Percentiles rank a stretch among this genome's conserved stretches.
phyloP scores from a whole-genome alignment of 2,329 filamentous ascomycete genomes.

The Ascochyta rabiei region DNA sequence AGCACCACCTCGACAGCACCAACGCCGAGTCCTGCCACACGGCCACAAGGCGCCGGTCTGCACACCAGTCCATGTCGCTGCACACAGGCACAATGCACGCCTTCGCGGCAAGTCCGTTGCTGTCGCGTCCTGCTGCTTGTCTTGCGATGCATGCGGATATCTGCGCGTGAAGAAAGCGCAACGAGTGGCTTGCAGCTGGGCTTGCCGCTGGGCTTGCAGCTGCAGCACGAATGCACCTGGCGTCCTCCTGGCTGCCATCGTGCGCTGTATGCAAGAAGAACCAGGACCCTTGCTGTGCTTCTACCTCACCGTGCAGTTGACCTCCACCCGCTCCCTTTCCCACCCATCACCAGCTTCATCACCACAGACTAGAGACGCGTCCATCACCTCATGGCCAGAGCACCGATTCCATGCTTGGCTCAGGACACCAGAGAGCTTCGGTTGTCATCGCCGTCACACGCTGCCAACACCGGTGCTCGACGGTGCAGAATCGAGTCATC shows the following conservation, averaged over 20 bases:
- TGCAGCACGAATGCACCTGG: not conserved
- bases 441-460: constrained; percentile 1
- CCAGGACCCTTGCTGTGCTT: not conserved
- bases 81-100: not conserved
- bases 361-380: not conserved
- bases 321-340: constrained; percentile 1
- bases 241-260: constrained; percentile 9
- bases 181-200: constrained; percentile 6
- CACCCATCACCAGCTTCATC: not conserved
- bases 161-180: constrained; percentile 13
- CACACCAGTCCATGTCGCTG: not conserved
- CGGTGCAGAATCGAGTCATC: constrained; percentile 25
- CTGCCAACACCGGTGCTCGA: constrained; percentile 34
- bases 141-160: not conserved
- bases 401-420: constrained; percentile 7
- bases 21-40: not conserved
- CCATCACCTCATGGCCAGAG: constrained; percentile 1
- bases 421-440: not conserved
- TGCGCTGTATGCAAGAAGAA: not conserved
- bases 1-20: not conserved
- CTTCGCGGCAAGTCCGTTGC: not conserved
- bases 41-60: not conserved
- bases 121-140: constrained; percentile 2
- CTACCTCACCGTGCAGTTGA: not conserved
- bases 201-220: not conserved